These are phyloP conservation scores for Halteria grandinella DNA, from an alignment of 73 alveolate species.

Conservation along the genomic window DNA sequence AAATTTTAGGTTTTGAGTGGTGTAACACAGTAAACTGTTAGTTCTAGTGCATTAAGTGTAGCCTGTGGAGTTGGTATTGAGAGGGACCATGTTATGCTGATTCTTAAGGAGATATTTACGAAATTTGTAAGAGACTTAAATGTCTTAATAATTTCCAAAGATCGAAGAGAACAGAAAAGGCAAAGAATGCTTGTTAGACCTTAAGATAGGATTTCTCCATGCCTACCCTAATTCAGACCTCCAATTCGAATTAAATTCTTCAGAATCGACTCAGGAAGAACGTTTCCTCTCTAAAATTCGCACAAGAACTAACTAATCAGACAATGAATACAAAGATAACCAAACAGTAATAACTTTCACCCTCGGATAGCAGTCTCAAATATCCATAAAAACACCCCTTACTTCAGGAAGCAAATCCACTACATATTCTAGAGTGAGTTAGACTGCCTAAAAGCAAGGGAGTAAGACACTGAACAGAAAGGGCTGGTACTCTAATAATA, in stretches of 20 bases:
- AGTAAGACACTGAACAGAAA: constrained; percentile 11
- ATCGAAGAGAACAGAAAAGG: constrained; percentile 8
- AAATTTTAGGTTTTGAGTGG: not conserved
- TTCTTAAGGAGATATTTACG: constrained; percentile 17
- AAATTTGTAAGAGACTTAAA: constrained; percentile 4
- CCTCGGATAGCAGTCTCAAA: not conserved
- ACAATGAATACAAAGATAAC: too few species aligned
- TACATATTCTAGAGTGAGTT: not conserved
- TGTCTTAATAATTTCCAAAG: not conserved
- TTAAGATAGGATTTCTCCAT: constrained; percentile 39
- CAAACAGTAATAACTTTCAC: too few species aligned
- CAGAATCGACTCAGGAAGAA: not conserved
- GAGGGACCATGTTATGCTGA: constrained; percentile 46
- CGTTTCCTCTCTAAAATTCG: not conserved
- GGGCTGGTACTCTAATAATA: not conserved
- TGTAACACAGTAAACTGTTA: constrained; percentile 5
- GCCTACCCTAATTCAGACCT: constrained; percentile 42
- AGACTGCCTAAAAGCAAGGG: not conserved
- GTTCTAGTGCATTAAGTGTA: constrained; percentile 37
- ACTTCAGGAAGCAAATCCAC: constrained; percentile 23
- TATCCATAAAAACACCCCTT: constrained; percentile 22
- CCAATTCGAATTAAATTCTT: constrained; percentile 6
- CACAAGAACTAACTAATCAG: constrained; percentile 7
- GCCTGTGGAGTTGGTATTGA: constrained; percentile 12
- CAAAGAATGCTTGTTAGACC: constrained; percentile 9